Percentiles rank a stretch among this genome's conserved stretches.
These are phyloP conservation scores for Phyllosticta capitalensis DNA, from an alignment of 2,329 filamentous ascomycete genomes.

Conservation along the genomic window DNA sequence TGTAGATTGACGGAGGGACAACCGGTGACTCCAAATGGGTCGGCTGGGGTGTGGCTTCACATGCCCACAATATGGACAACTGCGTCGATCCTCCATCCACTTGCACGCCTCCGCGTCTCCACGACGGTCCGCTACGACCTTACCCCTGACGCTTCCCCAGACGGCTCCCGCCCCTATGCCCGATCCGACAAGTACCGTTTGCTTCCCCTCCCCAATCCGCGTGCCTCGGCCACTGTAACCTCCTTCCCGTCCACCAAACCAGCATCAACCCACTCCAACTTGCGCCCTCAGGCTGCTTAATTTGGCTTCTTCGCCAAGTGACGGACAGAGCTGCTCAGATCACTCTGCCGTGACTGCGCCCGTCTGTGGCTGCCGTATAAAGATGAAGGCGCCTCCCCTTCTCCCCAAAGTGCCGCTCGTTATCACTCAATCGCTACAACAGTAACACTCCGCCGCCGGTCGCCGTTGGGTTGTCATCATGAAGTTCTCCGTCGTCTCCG, in stretches of 20 bases:
- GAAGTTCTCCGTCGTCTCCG: slow-evolving; percentile 1
- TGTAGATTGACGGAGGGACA: neutral
- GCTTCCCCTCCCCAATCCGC: slow-evolving; percentile 1
- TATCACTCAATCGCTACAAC: neutral
- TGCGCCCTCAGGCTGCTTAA: neutral
- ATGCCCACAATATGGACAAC: neutral
- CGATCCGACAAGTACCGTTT: neutral
- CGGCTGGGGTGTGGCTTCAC: neutral
- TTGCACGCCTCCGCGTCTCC: neutral
- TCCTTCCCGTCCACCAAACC: neutral
- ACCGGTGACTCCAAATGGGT: neutral
- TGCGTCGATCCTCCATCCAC: slow-evolving; percentile 5
- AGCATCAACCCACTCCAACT: neutral
- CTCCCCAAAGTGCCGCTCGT: neutral
- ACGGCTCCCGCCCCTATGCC: neutral
- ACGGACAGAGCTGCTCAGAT: neutral
- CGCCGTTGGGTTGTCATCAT: neutral
- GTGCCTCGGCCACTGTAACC: slow-evolving; percentile 1
- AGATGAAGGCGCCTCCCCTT: neutral
- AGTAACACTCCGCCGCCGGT: neutral
- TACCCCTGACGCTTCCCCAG: slow-evolving; percentile 8
- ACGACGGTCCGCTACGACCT: neutral
- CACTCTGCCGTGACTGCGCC: neutral
- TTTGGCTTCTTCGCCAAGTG: neutral
- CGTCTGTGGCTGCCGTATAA: neutral